phyloP scores from a whole-genome alignment of 768 basidiomycete species.

The Tremella fuciformis region DNA sequence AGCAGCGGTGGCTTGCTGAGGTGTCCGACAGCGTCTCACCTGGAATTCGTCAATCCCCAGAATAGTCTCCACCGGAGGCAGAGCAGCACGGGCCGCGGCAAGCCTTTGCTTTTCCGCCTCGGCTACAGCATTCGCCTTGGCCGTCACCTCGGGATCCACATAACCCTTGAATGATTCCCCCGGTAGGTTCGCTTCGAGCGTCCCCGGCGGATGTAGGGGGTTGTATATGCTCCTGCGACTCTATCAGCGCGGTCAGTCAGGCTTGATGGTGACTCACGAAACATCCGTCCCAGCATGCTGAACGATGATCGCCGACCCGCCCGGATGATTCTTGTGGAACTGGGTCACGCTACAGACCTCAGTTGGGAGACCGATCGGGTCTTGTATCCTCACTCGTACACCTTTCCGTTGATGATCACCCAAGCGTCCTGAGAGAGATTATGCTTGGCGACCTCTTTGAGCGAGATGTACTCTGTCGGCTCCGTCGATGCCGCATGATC shows the following conservation, averaged over 20 bases:
- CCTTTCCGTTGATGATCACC: slow-evolving; percentile 48
- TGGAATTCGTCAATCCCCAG: slow-evolving; percentile 47
- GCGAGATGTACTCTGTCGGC: slow-evolving; percentile 11
- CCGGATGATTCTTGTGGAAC: slow-evolving; percentile 45
- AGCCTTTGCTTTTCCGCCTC: slow-evolving; percentile 35
- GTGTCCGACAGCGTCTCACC: slow-evolving; percentile 21
- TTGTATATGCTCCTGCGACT: slow-evolving; percentile 31
- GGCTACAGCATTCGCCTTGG: slow-evolving; percentile 9
- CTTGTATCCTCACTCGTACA: slow-evolving; percentile 43
- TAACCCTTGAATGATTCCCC: slow-evolving; percentile 37
- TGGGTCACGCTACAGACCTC: slow-evolving; percentile 32
- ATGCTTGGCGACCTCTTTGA: slow-evolving; percentile 40
- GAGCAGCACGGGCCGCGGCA: slow-evolving; percentile 23
- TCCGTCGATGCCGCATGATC: too few species aligned
- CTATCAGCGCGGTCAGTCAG: too few species aligned
- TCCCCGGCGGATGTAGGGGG: slow-evolving; percentile 44
- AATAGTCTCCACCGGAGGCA: slow-evolving; percentile 44
- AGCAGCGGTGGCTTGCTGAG: not conserved
- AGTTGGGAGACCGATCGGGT: not conserved
- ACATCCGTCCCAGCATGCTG: slow-evolving; percentile 47
- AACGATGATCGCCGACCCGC: slow-evolving; percentile 45
- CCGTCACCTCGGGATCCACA: slow-evolving; percentile 30
- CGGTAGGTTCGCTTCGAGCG: slow-evolving; percentile 40
- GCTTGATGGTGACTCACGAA: slow-evolving; percentile 33
- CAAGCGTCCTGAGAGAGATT: slow-evolving; percentile 47